These are phyloP conservation scores for Zea luxurians DNA, from an alignment of 176 grass and related monocot species.

Conservation along the genomic window DNA sequence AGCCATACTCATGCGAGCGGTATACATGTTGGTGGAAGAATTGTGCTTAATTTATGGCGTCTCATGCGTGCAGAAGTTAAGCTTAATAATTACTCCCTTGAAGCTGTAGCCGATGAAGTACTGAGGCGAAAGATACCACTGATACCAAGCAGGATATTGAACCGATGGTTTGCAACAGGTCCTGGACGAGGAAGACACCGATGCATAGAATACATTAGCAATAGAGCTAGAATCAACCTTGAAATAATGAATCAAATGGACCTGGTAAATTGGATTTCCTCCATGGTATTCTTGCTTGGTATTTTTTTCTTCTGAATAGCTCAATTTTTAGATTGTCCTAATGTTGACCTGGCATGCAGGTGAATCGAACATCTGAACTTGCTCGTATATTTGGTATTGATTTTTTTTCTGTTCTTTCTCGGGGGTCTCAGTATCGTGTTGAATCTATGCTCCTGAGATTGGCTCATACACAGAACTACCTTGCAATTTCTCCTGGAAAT, in stretches of 20 bases:
- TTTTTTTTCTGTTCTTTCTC: slow-evolving; percentile 96
- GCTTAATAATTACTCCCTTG: slow-evolving; percentile 83
- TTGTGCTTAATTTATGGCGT: slow-evolving; percentile 91
- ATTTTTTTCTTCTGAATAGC: slow-evolving; percentile 10
- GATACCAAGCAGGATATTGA: slow-evolving; percentile 76
- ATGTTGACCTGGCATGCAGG: slow-evolving; percentile 55
- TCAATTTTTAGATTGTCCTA: slow-evolving; percentile 11
- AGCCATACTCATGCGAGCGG: slow-evolving; percentile 73
- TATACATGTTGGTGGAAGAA: slow-evolving; percentile 89
- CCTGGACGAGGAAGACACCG: slow-evolving; percentile 65
- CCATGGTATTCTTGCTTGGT: slow-evolving; percentile 30
- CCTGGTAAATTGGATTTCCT: slow-evolving; percentile 60
- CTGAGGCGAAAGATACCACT: slow-evolving; percentile 81
- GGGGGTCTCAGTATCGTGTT: slow-evolving; percentile 94
- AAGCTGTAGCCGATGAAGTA: slow-evolving; percentile 87
- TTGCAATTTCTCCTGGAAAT: slow-evolving; percentile 93
- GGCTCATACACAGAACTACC: slow-evolving; percentile 94
- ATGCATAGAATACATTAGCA: slow-evolving; percentile 62
- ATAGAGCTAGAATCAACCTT: slow-evolving; percentile 68
- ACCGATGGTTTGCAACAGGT: slow-evolving; percentile 79
- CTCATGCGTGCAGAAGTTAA: slow-evolving; percentile 92
- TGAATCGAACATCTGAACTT: slow-evolving; percentile 96
- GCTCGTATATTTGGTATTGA: slow-evolving; percentile 97
- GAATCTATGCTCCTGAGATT: slow-evolving; percentile 98
- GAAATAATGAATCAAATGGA: slow-evolving; percentile 92